Percentiles rank a stretch among this genome's conserved stretches.
These are phyloP conservation scores for Miamiensis avidus DNA, from an alignment of 169 alveolate genomes.

Conservation along the genomic window DNA sequence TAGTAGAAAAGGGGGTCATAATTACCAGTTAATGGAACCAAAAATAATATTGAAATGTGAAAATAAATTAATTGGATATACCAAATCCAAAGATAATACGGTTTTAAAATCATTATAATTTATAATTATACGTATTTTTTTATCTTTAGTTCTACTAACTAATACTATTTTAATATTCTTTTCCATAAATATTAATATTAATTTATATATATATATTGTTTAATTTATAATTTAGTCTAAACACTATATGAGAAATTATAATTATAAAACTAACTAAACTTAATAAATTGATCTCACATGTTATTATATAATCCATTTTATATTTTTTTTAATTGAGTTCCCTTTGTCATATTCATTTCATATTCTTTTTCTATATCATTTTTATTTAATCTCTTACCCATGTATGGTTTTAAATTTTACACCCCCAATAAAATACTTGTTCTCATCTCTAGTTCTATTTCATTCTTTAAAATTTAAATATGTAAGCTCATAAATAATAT, in stretches of 20 bases:
- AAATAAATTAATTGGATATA: neutral
- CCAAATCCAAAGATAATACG: neutral
- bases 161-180: neutral
- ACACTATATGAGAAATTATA: too few relatives aligned
- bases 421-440: conserved; percentile 37
- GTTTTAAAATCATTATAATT: neutral
- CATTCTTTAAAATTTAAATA: conserved; percentile 20
- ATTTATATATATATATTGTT: too few relatives aligned
- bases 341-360: conserved; percentile 21
- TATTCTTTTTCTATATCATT: conserved; percentile 22
- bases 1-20: neutral
- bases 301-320: conserved; percentile 5
- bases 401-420: conserved; percentile 26
- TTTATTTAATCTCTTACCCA: conserved; percentile 24
- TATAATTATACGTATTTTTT: too few relatives aligned
- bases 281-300: neutral
- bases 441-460: conserved; percentile 43
- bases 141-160: neutral
- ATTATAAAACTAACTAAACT: too few relatives aligned
- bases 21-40: too few relatives aligned
- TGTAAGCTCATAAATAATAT: neutral
- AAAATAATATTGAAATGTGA: too few relatives aligned
- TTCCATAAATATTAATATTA: too few relatives aligned
- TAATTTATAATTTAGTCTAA: neutral
- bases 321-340: conserved; percentile 24